Percentiles rank a stretch among this genome's conserved stretches.
phyloP scores from a whole-genome alignment of 176 grass and related monocot species.

The Cenchrus purpureus region DNA sequence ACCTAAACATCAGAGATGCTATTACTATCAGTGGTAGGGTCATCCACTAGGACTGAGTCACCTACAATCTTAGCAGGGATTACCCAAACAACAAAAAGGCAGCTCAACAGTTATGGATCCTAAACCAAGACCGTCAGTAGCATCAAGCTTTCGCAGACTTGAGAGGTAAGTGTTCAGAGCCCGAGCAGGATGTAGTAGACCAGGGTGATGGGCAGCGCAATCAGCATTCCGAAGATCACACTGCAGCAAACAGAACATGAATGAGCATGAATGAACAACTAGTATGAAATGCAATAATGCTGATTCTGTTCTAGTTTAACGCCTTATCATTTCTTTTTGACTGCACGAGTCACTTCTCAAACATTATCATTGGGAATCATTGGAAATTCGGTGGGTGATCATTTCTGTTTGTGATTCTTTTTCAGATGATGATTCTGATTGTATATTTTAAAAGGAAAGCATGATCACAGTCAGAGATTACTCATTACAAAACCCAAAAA shows the following conservation, averaged over 20 bases:
- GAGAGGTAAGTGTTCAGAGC: conserved; percentile 43
- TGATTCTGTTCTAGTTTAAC: not conserved
- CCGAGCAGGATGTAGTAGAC: conserved; percentile 91
- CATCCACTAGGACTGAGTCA: not conserved
- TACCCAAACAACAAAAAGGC: conserved; percentile 23
- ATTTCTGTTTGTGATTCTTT: not conserved
- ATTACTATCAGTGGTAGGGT: not conserved
- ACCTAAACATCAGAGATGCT: not conserved
- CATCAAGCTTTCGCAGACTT: not conserved
- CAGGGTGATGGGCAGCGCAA: conserved; percentile 84
- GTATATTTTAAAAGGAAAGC: not conserved
- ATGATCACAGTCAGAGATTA: not conserved
- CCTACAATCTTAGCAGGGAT: conserved; percentile 13
- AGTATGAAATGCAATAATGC: not conserved
- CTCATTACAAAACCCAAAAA: not conserved
- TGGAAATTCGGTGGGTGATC: not conserved
- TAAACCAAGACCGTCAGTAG: conserved; percentile 19
- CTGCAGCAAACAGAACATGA: conserved; percentile 44
- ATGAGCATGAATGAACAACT: not conserved
- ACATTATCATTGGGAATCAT: conserved; percentile 38
- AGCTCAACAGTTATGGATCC: not conserved
- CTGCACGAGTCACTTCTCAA: not conserved
- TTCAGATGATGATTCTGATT: not conserved
- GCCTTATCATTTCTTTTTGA: not conserved
- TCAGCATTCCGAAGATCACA: conserved; percentile 93